Conservation (phyloP, 2,329 filamentous ascomycete species). For the Waltergamsia citrina region DNA sequence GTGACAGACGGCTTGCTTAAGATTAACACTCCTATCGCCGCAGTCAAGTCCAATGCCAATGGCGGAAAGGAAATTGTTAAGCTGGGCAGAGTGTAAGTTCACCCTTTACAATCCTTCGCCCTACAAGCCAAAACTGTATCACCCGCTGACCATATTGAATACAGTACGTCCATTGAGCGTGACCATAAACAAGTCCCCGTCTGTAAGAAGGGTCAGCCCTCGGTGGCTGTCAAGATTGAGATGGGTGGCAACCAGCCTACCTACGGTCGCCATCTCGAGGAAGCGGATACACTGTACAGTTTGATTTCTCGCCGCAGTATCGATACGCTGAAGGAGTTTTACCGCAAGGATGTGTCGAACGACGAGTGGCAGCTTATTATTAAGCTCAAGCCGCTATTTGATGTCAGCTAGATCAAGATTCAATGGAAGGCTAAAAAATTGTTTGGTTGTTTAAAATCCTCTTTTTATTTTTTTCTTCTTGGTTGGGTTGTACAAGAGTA, state of each 20-base stretch:
- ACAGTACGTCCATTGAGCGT: slow-evolving; percentile 87
- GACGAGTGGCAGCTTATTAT: slow-evolving; percentile 94
- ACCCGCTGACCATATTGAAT: slow-evolving; percentile 13
- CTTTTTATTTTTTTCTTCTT: too few relatives aligned
- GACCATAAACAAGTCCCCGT: slow-evolving; percentile 91
- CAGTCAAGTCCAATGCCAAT: slow-evolving; percentile 74
- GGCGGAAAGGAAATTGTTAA: slow-evolving; percentile 75
- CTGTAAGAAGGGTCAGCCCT: slow-evolving; percentile 95
- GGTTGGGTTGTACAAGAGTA: too few relatives aligned
- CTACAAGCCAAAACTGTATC: neutral
- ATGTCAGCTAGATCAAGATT: slow-evolving; percentile 70
- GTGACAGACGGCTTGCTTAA: slow-evolving; percentile 83
- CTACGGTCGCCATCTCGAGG: slow-evolving; percentile 92
- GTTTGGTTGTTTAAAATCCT: too few relatives aligned
- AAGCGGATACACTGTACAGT: slow-evolving; percentile 81
- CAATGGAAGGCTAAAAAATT: too few relatives aligned
- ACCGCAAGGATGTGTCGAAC: slow-evolving; percentile 74
- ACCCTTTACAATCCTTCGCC: neutral
- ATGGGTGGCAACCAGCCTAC: slow-evolving; percentile 83
- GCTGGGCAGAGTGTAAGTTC: slow-evolving; percentile 84
- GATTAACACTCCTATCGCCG: slow-evolving; percentile 83
- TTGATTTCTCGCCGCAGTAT: slow-evolving; percentile 82
- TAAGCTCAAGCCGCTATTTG: slow-evolving; percentile 91
- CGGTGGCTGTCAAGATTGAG: slow-evolving; percentile 96
- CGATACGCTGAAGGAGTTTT: slow-evolving; percentile 93